Evolutionary conservation across 176 grass and related monocot genomes (phyloP), one percentile per base, ranked within the genome.

Genomic region (Musa troglodytarum): DNA sequence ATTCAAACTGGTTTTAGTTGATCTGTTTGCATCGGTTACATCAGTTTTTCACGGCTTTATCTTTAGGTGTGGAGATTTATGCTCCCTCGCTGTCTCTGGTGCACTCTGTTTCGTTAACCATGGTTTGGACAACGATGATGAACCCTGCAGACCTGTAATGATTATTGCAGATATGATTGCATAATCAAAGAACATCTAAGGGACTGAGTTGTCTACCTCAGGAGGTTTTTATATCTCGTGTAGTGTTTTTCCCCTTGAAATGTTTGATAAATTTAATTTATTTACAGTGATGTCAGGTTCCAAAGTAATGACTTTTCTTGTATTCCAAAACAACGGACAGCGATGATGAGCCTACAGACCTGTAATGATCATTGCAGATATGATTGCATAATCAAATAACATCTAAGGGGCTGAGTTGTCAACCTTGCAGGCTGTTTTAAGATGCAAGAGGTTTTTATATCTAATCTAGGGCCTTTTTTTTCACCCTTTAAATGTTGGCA

Each of bases 291-390:
- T 43, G 34, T 43, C 3, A 43, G 34, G 34, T 43, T 6, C 34
- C 34, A 43, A 43, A 43, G 6, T 6, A 43, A 43, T 43, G 34
- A 43, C 34, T 43, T 43, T 43, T 43, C 34, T 43, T 43, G 34
- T 43, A 43, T 43, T 43, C 34, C 34, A 6, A 43, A 43, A 43
- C 34, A 43, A 43, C 34, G 21, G 63, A 24, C 63, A 22, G 24
- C 57, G 7, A 58, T 85, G 92, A 84, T 82, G 84, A 82, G 68
- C 64, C 53, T 79, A 75, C 86, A 92, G 86, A 89, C 86, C 82
- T 85, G 92, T 85, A 89, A 83, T 96, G 92, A 89, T 89, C 87
- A 54, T 77, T 92, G 92, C 68, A 49, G 84, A 57, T 20, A 87
- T 92, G 89, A 92, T 85, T 28, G 63, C 78, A 73, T 76, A 62